phyloP scores from a whole-genome alignment of 2,329 filamentous ascomycete genomes.

The Diaporthe citrichinensis region DNA sequence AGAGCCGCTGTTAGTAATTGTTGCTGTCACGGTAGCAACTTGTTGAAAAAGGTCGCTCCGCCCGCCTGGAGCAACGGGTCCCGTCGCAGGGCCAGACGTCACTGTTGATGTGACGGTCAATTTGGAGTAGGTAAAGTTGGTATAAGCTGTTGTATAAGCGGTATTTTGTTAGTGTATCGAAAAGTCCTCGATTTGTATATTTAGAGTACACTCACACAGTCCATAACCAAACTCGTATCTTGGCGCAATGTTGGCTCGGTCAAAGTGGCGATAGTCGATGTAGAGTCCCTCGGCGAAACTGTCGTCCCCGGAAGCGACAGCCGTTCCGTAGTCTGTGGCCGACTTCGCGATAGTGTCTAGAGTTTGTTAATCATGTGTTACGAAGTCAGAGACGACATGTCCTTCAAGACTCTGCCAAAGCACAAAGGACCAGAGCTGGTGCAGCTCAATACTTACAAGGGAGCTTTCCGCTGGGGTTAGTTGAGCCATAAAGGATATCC shows the following conservation, averaged over 20 bases:
- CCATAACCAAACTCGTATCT: constrained; percentile 77
- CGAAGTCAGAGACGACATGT: not conserved
- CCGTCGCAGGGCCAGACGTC: constrained; percentile 56
- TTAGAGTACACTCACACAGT: constrained; percentile 58
- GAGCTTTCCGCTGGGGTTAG: constrained; percentile 61
- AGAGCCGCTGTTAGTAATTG: constrained; percentile 75
- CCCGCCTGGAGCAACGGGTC: constrained; percentile 59
- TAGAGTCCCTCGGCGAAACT: constrained; percentile 72
- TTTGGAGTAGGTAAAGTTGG: constrained; percentile 73
- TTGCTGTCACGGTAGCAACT: constrained; percentile 67
- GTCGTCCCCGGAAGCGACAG: constrained; percentile 57
- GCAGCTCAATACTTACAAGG: constrained; percentile 48
- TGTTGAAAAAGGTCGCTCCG: constrained; percentile 61
- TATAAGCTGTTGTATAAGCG: constrained; percentile 67
- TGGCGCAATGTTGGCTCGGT: constrained; percentile 68
- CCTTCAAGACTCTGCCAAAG: not conserved
- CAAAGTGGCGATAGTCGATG: constrained; percentile 76
- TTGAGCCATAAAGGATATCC: constrained; percentile 78
- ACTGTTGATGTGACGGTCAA: constrained; percentile 58
- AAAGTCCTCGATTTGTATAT: not conserved
- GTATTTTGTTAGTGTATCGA: not conserved
- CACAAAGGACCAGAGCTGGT: not conserved
- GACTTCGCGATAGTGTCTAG: constrained; percentile 63
- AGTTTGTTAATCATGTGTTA: not conserved
- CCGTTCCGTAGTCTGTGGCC: constrained; percentile 60